A percentile compares a stretch with the other conserved stretches of the same genome.
phyloP scores from a whole-genome alignment of 805 yeast genomes.

The Candida endomychidarum region DNA sequence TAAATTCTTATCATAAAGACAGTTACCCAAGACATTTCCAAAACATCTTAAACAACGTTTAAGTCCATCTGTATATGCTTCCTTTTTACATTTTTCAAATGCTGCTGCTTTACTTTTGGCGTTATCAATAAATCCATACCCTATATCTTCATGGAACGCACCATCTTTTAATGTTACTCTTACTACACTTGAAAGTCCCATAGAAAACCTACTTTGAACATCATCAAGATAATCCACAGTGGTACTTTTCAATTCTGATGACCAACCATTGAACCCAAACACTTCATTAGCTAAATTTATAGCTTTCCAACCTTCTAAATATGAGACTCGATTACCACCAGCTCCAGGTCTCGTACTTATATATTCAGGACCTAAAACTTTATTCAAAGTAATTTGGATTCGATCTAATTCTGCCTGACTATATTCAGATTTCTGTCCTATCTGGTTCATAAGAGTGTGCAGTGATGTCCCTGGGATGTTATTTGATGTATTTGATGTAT shows the following conservation, averaged over 20 bases:
- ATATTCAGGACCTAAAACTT: slow-evolving; percentile 70
- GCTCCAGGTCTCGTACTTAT: slow-evolving; percentile 76
- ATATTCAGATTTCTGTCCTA: slow-evolving; percentile 21
- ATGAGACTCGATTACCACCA: slow-evolving; percentile 66
- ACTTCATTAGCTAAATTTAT: slow-evolving; percentile 76
- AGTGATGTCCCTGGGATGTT: slow-evolving; percentile 6
- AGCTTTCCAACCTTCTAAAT: slow-evolving; percentile 84
- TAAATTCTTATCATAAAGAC: slow-evolving; percentile 76
- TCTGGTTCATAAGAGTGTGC: slow-evolving; percentile 19
- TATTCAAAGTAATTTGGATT: slow-evolving; percentile 34
- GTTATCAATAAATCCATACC: slow-evolving; percentile 72
- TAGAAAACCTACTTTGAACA: slow-evolving; percentile 49
- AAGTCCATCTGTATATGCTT: slow-evolving; percentile 81
- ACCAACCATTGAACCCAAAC: slow-evolving; percentile 85
- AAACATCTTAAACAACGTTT: slow-evolving; percentile 78
- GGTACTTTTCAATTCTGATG: slow-evolving; percentile 63
- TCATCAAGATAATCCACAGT: slow-evolving; percentile 73
- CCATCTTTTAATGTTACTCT: slow-evolving; percentile 78
- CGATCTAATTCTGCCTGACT: slow-evolving; percentile 31
- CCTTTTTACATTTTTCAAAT: slow-evolving; percentile 77
- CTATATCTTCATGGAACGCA: slow-evolving; percentile 74
- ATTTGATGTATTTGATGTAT: slow-evolving; percentile 1
- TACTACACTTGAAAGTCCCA: slow-evolving; percentile 72
- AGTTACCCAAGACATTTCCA: slow-evolving; percentile 78
- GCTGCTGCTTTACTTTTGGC: slow-evolving; percentile 71